Evolutionary conservation across 768 basidiomycete species (phyloP).

Genomic region (Phallus indusiatus): DNA sequence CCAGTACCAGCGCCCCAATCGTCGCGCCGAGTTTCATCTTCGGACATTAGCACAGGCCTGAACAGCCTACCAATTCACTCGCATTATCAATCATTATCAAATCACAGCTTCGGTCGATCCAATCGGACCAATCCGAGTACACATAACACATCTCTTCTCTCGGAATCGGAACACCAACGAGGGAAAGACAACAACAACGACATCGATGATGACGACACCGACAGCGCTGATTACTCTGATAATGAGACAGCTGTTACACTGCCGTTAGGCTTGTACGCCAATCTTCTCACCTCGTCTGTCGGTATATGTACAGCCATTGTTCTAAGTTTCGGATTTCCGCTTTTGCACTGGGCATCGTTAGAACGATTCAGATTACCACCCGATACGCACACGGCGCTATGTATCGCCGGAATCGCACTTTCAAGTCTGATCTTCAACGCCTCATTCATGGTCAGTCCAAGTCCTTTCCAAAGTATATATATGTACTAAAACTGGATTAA

Average conservation of each 20-base stretch:
- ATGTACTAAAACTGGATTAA: no score
- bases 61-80: no score
- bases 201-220: constrained; percentile 16
- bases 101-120: constrained; percentile 20
- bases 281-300: constrained; percentile 70
- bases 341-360: constrained; percentile 56
- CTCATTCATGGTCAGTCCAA: constrained; percentile 62
- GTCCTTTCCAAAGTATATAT: constrained; percentile 5
- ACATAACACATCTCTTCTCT: constrained; percentile 11
- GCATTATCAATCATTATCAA: no score
- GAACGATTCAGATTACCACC: constrained; percentile 64
- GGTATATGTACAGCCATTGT: constrained; percentile 65
- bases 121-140: constrained; percentile 36
- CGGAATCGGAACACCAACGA: no score
- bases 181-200: constrained; percentile 19
- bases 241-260: constrained; percentile 35
- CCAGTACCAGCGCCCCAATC: constrained; percentile 81
- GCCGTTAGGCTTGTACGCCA: constrained; percentile 80
- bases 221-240: no score
- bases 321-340: constrained; percentile 71
- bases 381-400: constrained; percentile 31
- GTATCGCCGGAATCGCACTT: constrained; percentile 59
- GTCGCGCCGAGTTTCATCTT: constrained; percentile 58
- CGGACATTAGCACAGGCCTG: no score
- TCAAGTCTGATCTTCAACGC: constrained; percentile 76